phyloP scores from a whole-genome alignment of 164 flowering plant genomes.

The Magnolia officinalis region DNA sequence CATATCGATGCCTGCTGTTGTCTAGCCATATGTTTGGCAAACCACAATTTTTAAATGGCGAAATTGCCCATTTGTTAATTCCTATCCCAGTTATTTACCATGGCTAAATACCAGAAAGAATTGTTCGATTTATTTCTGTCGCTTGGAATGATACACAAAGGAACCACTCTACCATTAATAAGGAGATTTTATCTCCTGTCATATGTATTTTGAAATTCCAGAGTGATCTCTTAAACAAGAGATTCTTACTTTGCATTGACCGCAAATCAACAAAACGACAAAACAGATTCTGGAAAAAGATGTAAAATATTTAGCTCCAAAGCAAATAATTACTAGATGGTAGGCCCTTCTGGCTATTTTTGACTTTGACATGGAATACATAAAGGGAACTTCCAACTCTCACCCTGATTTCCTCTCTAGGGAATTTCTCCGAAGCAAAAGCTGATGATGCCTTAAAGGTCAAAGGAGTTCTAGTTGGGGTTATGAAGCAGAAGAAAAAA shows the following conservation, averaged over 20 bases:
- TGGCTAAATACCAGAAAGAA: background rate
- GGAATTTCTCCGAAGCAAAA: background rate
- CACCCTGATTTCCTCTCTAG: background rate
- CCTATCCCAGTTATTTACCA: no score
- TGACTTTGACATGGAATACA: background rate
- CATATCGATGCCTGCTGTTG: no score
- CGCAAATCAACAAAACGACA: background rate
- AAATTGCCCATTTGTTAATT: no score
- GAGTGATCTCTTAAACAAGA: background rate
- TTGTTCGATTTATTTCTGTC: background rate
- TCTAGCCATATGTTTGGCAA: no score
- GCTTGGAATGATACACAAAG: background rate
- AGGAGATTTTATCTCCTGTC: background rate
- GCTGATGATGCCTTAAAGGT: background rate
- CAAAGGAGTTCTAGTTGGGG: no score
- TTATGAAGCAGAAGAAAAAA: no score
- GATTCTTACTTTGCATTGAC: background rate
- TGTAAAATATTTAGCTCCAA: background rate
- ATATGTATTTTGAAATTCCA: background rate
- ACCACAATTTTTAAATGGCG: no score
- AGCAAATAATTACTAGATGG: background rate
- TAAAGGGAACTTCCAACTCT: background rate
- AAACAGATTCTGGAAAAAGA: background rate
- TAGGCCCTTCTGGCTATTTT: background rate
- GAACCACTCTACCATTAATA: background rate